Evolutionary conservation across 1,284 basidiomycete genomes (phyloP), one percentile per base, ranked within the genome.

Genomic region (Fistulina hepatica): DNA sequence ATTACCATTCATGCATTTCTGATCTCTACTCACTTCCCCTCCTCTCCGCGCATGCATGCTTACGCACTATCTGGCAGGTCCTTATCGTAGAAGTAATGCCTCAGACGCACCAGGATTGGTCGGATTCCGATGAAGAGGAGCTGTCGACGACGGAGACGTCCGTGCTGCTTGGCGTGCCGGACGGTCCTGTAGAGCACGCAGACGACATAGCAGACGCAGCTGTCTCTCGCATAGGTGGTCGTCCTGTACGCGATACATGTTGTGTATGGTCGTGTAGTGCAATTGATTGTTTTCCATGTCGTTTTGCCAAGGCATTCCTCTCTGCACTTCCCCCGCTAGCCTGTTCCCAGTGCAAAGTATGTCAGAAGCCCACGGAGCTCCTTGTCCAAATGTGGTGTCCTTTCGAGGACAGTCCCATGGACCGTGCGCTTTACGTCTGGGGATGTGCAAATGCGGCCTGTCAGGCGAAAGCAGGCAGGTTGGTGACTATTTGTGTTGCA

Each of bases 1-100:
- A 57, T 56, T 81, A 80, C 83, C 83, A 88, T 88, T 89, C 84
- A 88, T 88, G 84, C 81, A 67, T 79, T 69, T 63, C 84, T 88
- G 84, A 88, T 52, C 50, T 55, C 53, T 58, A 51, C 42, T 41
- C 35, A 42, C 42, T 37, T 37, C 34, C 39, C 44, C 34, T 41
- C 39, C n/a, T n/a, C n/a, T n/a, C n/a, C n/a, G n/a, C n/a, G n/a
- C n/a, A n/a, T n/a, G n/a, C n/a, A n/a, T n/a, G n/a, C n/a, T n/a
- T n/a, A n/a, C n/a, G n/a, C n/a, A n/a, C n/a, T n/a, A n/a, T n/a
- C n/a, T n/a, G n/a, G n/a, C n/a, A n/a, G n/a, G n/a, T n/a, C n/a
- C n/a, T n/a, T n/a, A n/a, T n/a, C n/a, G n/a, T n/a, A n/a, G n/a
- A n/a, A n/a, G n/a, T n/a, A n/a, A n/a, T n/a, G n/a, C n/a, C 53